Evolutionary conservation across 345 rosid genomes (phyloP), one percentile per base, ranked within the genome.

Genomic region (Acer yangbiense): DNA sequence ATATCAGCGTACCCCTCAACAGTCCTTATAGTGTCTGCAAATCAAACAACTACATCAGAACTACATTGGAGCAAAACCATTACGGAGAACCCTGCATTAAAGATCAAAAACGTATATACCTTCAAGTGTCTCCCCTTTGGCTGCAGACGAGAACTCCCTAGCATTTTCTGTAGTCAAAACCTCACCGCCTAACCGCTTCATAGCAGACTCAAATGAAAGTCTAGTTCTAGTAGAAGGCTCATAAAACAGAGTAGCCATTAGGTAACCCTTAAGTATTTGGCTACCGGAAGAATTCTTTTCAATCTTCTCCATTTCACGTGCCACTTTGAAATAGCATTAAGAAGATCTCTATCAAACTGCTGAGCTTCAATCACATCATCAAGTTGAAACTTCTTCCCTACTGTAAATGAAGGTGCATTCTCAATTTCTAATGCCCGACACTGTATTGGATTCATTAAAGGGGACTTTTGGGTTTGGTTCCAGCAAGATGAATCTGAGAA

Each of bases 111-210:
- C 43, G 52, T 50, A 48, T 18, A 35, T 80, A 90, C 98, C 99
- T 90, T 96, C 99, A 54, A 96, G 93, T 35, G 99, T 96, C 91
- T 96, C 99, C 29, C 99, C 99, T 86, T 94, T 94, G 6, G 97
- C 97, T 0, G 99, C 98, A 9, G 98, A 96, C 0, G 99, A 96
- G 81, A 96, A 96, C 54, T 94, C 98, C 77, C 92, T 83, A 7
- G 98, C 98, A 74, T 96, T 96, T 85, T 96, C 99, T 9, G 98
- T 96, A 11, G 98, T 94, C 82, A 96, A 80, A 68, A 96, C 98
- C 82, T 96, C 98, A 23, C 99, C 99, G 3, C 99, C 99, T 35
- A 96, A 73, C 43, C 93, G 90, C 85, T 91, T 96, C 98, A 96
- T 94, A 29, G 99, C 97, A 76, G 98, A 96, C 85, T 96, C 98